Evolutionary conservation across 257 asterid species (phyloP).

Genomic region (Lycium ferocissimum): DNA sequence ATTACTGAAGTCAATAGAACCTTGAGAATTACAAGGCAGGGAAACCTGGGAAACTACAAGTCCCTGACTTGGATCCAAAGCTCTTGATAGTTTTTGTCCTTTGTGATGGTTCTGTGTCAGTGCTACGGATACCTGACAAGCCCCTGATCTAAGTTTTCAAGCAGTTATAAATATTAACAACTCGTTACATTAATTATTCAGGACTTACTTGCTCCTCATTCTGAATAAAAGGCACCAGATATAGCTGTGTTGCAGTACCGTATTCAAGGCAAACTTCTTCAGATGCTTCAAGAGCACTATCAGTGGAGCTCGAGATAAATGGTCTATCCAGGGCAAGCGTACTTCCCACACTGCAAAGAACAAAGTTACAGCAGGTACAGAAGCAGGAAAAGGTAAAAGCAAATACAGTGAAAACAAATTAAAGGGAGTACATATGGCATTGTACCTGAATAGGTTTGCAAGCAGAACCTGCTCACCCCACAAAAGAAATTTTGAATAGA

Average conservation of each 20-base stretch:
- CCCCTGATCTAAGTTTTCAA: constrained; percentile 25
- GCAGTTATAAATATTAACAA: constrained; percentile 5
- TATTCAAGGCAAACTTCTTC: constrained; percentile 74
- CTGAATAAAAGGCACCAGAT: constrained; percentile 73
- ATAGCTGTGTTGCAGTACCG: constrained; percentile 87
- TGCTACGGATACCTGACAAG: constrained; percentile 70
- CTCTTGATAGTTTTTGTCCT: constrained; percentile 61
- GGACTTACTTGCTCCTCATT: constrained; percentile 77
- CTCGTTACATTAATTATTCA: constrained; percentile 23
- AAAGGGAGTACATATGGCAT: constrained; percentile 19
- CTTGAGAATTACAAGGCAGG: constrained; percentile 90
- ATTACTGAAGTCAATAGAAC: constrained; percentile 83
- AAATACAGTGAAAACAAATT: constrained; percentile 22
- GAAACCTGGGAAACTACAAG: constrained; percentile 79
- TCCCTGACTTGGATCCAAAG: constrained; percentile 67
- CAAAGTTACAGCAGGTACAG: constrained; percentile 33
- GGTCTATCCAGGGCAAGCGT: constrained; percentile 94
- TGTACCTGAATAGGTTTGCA: constrained; percentile 84
- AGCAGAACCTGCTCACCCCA: constrained; percentile 92
- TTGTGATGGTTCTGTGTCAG: constrained; percentile 74
- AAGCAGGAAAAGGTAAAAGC: neutral
- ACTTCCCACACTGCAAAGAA: constrained; percentile 77
- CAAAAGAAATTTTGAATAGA: constrained; percentile 61
- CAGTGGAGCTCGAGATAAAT: constrained; percentile 60
- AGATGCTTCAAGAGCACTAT: constrained; percentile 53